Percentiles rank a stretch among this genome's conserved stretches.
Evolutionary conservation across 257 asterid species (phyloP).

Genomic region (Solanum boliviense): DNA sequence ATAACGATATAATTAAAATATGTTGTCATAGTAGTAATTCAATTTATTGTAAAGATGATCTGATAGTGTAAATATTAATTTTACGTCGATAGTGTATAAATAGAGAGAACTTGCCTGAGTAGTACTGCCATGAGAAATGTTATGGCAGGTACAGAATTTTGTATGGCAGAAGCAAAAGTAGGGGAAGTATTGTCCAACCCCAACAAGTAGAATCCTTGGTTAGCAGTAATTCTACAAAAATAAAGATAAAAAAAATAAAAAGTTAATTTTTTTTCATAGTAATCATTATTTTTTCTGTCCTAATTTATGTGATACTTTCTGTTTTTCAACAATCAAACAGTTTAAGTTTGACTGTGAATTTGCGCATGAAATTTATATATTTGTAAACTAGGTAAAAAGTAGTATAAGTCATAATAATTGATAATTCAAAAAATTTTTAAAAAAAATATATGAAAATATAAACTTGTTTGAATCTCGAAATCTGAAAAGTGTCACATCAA

Average conservation of each 20-base stretch:
- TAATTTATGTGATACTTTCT: too few species aligned
- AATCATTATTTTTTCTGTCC: neutral
- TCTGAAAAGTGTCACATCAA: fast-evolving
- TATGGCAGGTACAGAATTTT: conserved; percentile 94
- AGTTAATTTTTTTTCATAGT: neutral
- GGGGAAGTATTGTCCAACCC: conserved; percentile 95
- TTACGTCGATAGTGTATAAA: neutral
- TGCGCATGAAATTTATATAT: too few species aligned
- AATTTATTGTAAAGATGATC: neutral
- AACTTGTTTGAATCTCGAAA: neutral
- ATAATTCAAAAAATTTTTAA: too few species aligned
- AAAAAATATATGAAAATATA: too few species aligned
- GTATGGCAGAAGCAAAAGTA: conserved; percentile 94
- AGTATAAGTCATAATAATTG: neutral
- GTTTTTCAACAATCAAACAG: fast-evolving
- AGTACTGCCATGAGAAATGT: conserved; percentile 84
- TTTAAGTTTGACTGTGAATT: too few species aligned
- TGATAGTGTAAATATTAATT: neutral
- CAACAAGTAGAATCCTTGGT: conserved; percentile 88
- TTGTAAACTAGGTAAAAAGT: too few species aligned
- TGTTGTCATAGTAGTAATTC: neutral
- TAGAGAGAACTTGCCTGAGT: conserved; percentile 43
- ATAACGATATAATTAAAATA: neutral
- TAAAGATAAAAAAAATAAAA: neutral
- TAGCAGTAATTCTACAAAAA: conserved; percentile 70